Percentiles rank a stretch among this genome's conserved stretches.
Evolutionary conservation across 2,329 filamentous ascomycete genomes (phyloP).

Genomic region (Neofusicoccum sp.): DNA sequence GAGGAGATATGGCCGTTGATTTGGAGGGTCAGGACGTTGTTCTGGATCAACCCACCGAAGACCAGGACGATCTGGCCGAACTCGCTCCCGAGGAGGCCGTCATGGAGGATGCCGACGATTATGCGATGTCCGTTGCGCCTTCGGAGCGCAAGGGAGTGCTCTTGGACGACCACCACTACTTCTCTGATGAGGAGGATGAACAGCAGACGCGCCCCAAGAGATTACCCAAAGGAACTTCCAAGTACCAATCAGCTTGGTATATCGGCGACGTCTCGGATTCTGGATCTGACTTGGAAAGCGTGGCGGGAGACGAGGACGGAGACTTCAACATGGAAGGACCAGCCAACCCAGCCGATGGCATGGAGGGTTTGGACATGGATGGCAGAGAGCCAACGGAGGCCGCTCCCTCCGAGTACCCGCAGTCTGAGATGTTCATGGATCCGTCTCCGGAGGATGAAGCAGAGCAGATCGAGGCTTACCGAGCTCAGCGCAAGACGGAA

Average conservation of each 20-base stretch:
- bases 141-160: conserved; percentile 76
- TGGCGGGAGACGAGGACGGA: conserved; percentile 57
- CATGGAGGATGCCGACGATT: conserved; percentile 69
- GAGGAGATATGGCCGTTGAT: conserved; percentile 70
- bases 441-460: conserved; percentile 80
- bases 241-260: conserved; percentile 95
- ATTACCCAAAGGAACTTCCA: conserved; percentile 87
- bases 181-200: conserved; percentile 75
- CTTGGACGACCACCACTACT: conserved; percentile 96
- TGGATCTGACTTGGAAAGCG: conserved; percentile 74
- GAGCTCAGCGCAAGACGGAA: conserved; percentile 75
- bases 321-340: conserved; percentile 56
- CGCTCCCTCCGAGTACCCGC: conserved; percentile 84
- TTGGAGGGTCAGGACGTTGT: conserved; percentile 55
- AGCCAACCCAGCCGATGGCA: conserved; percentile 76
- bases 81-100: conserved; percentile 83
- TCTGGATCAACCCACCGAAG: conserved; percentile 72
- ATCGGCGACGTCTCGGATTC: conserved; percentile 79
- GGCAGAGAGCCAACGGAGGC: conserved; percentile 69
- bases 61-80: conserved; percentile 80
- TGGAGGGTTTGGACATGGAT: conserved; percentile 62
- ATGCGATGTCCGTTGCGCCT: conserved; percentile 48
- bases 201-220: conserved; percentile 67
- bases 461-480: conserved; percentile 78
- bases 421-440: conserved; percentile 89